Percentiles rank a stretch among this genome's conserved stretches.
Evolutionary conservation across 495 filamentous ascomycete genomes (phyloP).

Genomic region (Penicillium robsamsonii): DNA sequence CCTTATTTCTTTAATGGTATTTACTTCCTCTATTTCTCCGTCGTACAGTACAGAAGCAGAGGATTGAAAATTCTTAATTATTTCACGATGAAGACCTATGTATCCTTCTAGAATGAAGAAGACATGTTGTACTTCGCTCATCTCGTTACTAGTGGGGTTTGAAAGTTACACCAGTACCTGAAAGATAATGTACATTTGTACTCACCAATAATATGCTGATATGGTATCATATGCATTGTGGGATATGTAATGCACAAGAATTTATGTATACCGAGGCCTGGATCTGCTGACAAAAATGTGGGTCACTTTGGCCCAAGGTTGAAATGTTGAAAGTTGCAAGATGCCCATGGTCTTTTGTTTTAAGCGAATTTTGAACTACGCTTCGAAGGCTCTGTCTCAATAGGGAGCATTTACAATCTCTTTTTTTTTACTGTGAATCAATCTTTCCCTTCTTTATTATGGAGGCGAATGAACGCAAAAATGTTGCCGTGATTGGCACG

Average conservation of each 20-base stretch:
- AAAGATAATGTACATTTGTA: too few species aligned
- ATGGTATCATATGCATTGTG: background rate
- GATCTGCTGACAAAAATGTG: background rate
- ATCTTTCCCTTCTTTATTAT: background rate
- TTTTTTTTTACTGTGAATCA: background rate
- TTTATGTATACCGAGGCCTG: background rate
- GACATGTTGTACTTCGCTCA: too few species aligned
- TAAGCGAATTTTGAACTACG: background rate
- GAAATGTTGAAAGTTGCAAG: background rate
- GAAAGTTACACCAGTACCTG: too few species aligned
- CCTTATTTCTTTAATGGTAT: too few species aligned
- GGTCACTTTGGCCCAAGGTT: background rate
- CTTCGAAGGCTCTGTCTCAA: background rate
- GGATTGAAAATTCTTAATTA: too few species aligned
- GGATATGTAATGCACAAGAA: background rate
- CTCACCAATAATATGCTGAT: background rate
- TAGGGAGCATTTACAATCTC: background rate
- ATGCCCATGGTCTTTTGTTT: background rate
- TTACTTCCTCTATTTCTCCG: too few species aligned
- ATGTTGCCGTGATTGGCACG: slow-evolving; percentile 52
- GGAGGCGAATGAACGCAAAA: slow-evolving; percentile 13
- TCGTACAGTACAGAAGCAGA: too few species aligned
- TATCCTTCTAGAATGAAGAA: too few species aligned
- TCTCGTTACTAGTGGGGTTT: too few species aligned
- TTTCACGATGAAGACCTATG: too few species aligned